phyloP scores from a whole-genome alignment of 192 early-diverging fungal species.

The Coemansia sp. region DNA sequence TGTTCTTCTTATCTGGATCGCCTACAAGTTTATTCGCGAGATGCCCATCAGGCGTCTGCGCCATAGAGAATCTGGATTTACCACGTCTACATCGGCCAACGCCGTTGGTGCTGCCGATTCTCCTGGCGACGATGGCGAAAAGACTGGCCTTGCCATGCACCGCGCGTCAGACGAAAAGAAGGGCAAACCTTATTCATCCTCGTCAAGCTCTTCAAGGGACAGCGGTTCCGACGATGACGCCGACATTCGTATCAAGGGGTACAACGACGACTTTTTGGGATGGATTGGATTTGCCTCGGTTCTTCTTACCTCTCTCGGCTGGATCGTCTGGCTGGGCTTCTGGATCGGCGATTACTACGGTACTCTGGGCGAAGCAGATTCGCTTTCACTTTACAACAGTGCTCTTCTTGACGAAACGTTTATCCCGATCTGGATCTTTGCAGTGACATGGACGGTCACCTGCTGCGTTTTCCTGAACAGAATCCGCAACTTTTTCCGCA shows the following conservation, averaged over 20 bases:
- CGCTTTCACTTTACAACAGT: conserved; percentile 60
- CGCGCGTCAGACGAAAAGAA: background rate
- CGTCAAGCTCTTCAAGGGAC: conserved; percentile 6
- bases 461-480: conserved; percentile 40
- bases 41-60: conserved; percentile 19
- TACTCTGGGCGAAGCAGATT: conserved; percentile 57
- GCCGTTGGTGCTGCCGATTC: conserved; percentile 13
- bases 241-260: conserved; percentile 35
- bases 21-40: conserved; percentile 48
- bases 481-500: conserved; percentile 59
- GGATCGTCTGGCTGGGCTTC: conserved; percentile 46
- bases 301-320: conserved; percentile 36
- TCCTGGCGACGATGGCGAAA: conserved; percentile 17
- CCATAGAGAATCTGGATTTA: conserved; percentile 28
- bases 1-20: conserved; percentile 49
- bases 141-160: conserved; percentile 15
- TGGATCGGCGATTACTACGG: conserved; percentile 60
- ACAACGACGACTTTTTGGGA: conserved; percentile 47
- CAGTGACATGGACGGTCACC: conserved; percentile 49
- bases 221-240: background rate
- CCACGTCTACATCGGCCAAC: conserved; percentile 11
- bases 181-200: background rate
- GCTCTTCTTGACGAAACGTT: conserved; percentile 47
- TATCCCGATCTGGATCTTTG: conserved; percentile 58
- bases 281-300: conserved; percentile 41